phyloP scores from a whole-genome alignment of 768 basidiomycete species.

The Xanthoconium purpureum region DNA sequence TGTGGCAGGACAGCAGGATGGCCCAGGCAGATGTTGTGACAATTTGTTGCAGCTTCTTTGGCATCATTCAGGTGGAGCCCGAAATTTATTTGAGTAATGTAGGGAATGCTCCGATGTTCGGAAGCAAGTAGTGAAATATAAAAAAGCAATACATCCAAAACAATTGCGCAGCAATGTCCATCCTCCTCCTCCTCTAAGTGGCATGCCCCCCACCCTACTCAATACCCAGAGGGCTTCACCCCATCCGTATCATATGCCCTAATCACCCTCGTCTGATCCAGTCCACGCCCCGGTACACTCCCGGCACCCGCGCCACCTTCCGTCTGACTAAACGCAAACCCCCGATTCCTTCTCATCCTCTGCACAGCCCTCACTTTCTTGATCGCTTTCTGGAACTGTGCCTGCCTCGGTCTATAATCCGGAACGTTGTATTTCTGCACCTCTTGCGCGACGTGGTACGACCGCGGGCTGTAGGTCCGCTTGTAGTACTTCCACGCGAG shows the following conservation, averaged over 20 bases:
- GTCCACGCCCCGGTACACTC: conserved; percentile 28
- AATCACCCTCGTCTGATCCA: conserved; percentile 85
- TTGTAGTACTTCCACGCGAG: conserved; percentile 98
- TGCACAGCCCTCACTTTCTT: conserved; percentile 99
- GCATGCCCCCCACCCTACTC: conserved; percentile 14
- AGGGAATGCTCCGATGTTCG: too few species aligned
- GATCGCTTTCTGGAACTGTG: conserved; percentile 99
- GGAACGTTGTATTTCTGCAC: conserved; percentile 99
- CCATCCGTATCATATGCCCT: conserved; percentile 87
- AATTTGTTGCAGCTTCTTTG: too few species aligned
- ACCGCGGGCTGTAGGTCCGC: conserved; percentile 82
- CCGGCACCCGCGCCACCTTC: conserved; percentile 58
- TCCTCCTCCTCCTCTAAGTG: too few species aligned
- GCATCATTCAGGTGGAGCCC: too few species aligned
- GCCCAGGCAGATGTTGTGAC: too few species aligned
- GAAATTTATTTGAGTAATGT: too few species aligned
- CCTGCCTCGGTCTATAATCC: conserved; percentile 94
- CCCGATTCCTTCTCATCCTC: conserved; percentile 92
- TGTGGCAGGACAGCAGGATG: too few species aligned
- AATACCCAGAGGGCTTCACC: conserved; percentile 74
- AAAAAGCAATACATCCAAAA: too few species aligned
- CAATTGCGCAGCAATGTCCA: too few species aligned
- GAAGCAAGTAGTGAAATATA: too few species aligned
- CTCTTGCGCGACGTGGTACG: conserved; percentile 99
- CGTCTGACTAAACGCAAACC: conserved; percentile 98